Percentiles rank a stretch among this genome's conserved stretches.
phyloP scores from a whole-genome alignment of 192 early-diverging fungal genomes.

The Entrophospora sp. region DNA sequence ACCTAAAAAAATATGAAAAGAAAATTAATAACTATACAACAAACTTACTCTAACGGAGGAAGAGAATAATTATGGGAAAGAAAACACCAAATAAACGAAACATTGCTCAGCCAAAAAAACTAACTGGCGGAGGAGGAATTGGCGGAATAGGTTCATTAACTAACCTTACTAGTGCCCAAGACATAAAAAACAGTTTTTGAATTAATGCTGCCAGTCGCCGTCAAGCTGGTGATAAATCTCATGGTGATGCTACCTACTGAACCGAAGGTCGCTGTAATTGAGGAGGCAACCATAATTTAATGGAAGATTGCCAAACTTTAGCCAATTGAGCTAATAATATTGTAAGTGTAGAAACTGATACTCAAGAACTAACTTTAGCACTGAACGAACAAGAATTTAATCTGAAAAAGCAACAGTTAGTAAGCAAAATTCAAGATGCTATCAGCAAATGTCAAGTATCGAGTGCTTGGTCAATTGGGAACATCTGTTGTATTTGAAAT shows the following conservation, averaged over 20 bases:
- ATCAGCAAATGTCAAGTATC: background rate
- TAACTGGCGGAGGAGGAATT: no score
- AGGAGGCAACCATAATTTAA: background rate
- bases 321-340: background rate
- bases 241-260: constrained; percentile 6
- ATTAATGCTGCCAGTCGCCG: background rate
- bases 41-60: no score
- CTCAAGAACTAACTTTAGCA: background rate
- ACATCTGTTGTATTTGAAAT: background rate
- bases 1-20: no score
- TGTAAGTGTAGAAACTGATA: background rate
- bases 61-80: no score
- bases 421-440: background rate
- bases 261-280: background rate
- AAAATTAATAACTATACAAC: no score
- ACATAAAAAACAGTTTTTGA: background rate
- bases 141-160: no score
- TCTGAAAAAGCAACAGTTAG: background rate
- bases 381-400: background rate
- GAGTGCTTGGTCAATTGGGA: background rate
- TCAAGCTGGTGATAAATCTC: background rate
- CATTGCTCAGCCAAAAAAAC: no score
- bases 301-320: constrained; percentile 1
- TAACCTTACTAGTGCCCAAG: background rate
- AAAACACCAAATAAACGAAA: no score